Evolutionary conservation across 495 filamentous ascomycete species (phyloP).

Genomic region (Xylaria cubensis): DNA sequence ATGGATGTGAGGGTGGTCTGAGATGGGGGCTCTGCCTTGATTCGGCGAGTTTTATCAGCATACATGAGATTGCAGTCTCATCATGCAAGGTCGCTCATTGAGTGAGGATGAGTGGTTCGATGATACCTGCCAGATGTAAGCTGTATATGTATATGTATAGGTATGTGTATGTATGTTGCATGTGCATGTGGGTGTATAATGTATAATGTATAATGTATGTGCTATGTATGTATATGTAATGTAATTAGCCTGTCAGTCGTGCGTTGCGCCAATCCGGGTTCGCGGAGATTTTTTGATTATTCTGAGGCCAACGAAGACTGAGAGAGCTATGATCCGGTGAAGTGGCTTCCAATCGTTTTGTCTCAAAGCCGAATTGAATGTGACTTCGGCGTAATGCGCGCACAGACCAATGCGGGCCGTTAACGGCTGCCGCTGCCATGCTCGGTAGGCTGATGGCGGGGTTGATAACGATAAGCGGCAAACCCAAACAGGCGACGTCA

Average conservation of each 20-base stretch:
- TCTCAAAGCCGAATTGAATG: neutral
- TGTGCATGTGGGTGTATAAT: neutral
- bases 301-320: neutral
- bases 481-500: slow-evolving; percentile 24
- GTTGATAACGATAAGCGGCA: slow-evolving; percentile 19
- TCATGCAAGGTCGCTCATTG: slow-evolving; percentile 2
- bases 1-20: slow-evolving; percentile 17
- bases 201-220: slow-evolving; percentile 15
- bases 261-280: slow-evolving; percentile 22
- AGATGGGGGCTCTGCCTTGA: slow-evolving; percentile 17
- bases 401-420: slow-evolving; percentile 20
- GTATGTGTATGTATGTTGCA: neutral
- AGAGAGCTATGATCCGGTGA: slow-evolving; percentile 22
- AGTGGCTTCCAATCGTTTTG: slow-evolving; percentile 25
- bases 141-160: neutral
- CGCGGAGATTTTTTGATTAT: slow-evolving; percentile 12
- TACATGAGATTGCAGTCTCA: neutral
- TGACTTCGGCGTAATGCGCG: neutral
- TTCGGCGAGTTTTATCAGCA: slow-evolving; percentile 10
- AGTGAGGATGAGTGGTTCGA: neutral
- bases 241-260: slow-evolving; percentile 18
- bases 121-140: neutral
- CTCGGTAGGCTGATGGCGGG: neutral
- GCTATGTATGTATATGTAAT: slow-evolving; percentile 3
- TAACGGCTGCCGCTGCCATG: slow-evolving; percentile 8